phyloP scores from a whole-genome alignment of 805 yeast genomes.

The Starmerella ratchasimensis region DNA sequence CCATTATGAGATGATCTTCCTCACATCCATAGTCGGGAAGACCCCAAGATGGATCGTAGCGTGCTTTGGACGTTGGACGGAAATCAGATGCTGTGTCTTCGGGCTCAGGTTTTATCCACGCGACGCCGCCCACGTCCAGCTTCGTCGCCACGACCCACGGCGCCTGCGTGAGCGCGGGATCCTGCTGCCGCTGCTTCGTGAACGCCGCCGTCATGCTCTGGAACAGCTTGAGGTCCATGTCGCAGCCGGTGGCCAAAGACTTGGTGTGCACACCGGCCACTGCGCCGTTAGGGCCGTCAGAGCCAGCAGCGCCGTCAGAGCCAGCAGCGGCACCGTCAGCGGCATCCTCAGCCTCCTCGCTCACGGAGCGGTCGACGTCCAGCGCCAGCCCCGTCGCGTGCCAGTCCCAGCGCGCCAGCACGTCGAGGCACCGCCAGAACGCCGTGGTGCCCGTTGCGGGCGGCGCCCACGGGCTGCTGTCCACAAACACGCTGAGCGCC shows the following conservation, averaged over 20 bases:
- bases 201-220: constrained; percentile 53
- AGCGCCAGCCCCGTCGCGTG: constrained; percentile 69
- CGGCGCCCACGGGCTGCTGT: constrained; percentile 67
- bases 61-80: too few relatives aligned
- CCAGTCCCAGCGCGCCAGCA: constrained; percentile 87
- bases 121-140: constrained; percentile 71
- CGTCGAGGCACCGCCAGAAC: constrained; percentile 57
- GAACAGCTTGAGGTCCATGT: constrained; percentile 43
- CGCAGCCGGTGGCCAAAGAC: constrained; percentile 25
- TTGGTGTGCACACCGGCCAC: constrained; percentile 4
- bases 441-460: constrained; percentile 76
- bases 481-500: constrained; percentile 72
- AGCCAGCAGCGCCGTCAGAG: too few relatives aligned
- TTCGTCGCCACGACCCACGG: constrained; percentile 76
- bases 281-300: too few relatives aligned
- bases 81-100: constrained; percentile 29
- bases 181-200: constrained; percentile 52
- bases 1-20: too few relatives aligned
- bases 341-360: constrained; percentile 13
- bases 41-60: too few relatives aligned
- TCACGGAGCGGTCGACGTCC: constrained; percentile 36
- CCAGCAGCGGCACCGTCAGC: too few relatives aligned
- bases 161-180: constrained; percentile 66
- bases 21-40: too few relatives aligned
- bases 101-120: constrained; percentile 58